Percentiles rank a stretch among this genome's conserved stretches.
These are phyloP conservation scores for Globisporangium carolinianum DNA, from an alignment of 352 stramenopile genomes.

Conservation along the genomic window DNA sequence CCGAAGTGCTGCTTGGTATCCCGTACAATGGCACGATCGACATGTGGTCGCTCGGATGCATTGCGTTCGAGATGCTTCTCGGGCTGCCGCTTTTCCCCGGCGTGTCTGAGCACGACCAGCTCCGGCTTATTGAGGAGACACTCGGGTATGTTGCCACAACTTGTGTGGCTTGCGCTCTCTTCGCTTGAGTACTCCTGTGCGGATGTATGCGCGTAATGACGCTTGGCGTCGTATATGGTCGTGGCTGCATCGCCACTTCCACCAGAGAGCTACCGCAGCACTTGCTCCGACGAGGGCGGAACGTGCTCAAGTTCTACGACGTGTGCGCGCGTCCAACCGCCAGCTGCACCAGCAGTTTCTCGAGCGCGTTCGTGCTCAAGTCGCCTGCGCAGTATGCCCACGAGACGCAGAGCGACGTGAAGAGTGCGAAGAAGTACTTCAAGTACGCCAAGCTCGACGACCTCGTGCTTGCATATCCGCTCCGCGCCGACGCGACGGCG, in stretches of 20 bases:
- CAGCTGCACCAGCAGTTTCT: neutral
- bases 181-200: too few species aligned
- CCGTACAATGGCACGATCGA: slow-evolving; percentile 49
- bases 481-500: slow-evolving; percentile 15
- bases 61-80: slow-evolving; percentile 89
- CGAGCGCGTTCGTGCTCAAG: slow-evolving; percentile 26
- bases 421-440: slow-evolving; percentile 44
- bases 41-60: slow-evolving; percentile 60
- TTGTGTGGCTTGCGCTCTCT: too few species aligned
- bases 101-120: slow-evolving; percentile 91
- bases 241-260: neutral
- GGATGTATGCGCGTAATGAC: too few species aligned
- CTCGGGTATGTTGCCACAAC: slow-evolving; percentile 36
- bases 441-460: slow-evolving; percentile 38
- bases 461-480: slow-evolving; percentile 36
- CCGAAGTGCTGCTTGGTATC: slow-evolving; percentile 59
- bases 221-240: too few species aligned
- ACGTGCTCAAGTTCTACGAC: slow-evolving; percentile 46
- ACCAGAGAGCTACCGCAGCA: slow-evolving; percentile 20
- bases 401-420: slow-evolving; percentile 22
- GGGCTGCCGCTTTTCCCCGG: slow-evolving; percentile 93
- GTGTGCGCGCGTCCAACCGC: slow-evolving; percentile 8
- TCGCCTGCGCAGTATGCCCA: slow-evolving; percentile 26
- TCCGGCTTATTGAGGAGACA: slow-evolving; percentile 86
- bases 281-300: slow-evolving; percentile 24